phyloP scores from a whole-genome alignment of 2,329 filamentous ascomycete species.

The Davidsoniella australis region DNA sequence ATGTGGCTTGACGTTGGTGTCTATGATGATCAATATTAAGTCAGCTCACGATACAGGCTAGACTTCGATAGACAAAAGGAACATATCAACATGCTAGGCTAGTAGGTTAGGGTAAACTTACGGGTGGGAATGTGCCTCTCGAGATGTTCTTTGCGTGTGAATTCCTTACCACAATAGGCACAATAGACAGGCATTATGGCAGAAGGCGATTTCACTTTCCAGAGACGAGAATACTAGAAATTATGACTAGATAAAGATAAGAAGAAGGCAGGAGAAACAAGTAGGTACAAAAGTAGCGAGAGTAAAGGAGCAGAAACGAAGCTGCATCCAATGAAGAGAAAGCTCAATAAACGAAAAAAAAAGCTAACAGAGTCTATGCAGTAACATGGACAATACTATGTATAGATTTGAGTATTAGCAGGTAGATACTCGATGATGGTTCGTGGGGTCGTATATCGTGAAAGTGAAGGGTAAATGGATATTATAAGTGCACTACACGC shows the following conservation, averaged over 20 bases:
- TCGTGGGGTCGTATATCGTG: too few species aligned
- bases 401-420: too few species aligned
- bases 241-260: background rate
- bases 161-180: slow-evolving; percentile 36
- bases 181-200: slow-evolving; percentile 25
- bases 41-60: too few species aligned
- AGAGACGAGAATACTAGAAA: background rate
- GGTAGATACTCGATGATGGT: too few species aligned
- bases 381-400: too few species aligned
- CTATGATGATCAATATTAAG: slow-evolving; percentile 17
- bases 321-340: too few species aligned
- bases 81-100: background rate
- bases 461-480: too few species aligned
- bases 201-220: background rate
- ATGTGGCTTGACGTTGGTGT: slow-evolving; percentile 38
- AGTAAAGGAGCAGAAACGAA: background rate
- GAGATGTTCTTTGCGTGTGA: slow-evolving; percentile 39
- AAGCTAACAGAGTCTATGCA: too few species aligned
- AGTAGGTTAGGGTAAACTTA: slow-evolving; percentile 19
- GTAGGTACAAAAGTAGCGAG: background rate
- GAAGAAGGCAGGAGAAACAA: background rate
- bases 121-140: slow-evolving; percentile 36
- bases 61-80: background rate
- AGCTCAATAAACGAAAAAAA: background rate
- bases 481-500: too few species aligned